A percentile compares a stretch with the other conserved stretches of the same genome.
These are phyloP conservation scores for Crassisporium funariophilum DNA, from an alignment of 768 basidiomycete genomes.

Conservation along the genomic window DNA sequence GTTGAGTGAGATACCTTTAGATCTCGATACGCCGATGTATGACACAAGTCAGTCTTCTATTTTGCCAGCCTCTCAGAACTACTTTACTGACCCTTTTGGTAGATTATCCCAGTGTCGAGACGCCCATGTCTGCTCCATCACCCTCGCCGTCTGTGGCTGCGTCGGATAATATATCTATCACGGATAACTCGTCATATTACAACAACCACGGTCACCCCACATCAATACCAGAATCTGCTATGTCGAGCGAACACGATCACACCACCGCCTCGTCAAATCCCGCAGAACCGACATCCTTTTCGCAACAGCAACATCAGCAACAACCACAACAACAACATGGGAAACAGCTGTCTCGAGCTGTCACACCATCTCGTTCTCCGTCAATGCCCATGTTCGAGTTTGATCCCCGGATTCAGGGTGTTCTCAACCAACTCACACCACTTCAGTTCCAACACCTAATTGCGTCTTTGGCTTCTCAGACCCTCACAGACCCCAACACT, in stretches of 20 bases:
- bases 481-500: slow-evolving; percentile 29
- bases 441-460: slow-evolving; percentile 61
- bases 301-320: slow-evolving; percentile 5
- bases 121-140: slow-evolving; percentile 41
- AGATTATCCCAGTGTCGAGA: slow-evolving; percentile 52
- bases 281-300: slow-evolving; percentile 1
- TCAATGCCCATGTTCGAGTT: slow-evolving; percentile 31
- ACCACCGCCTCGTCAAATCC: slow-evolving; percentile 7
- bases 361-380: slow-evolving; percentile 23
- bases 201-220: slow-evolving; percentile 5
- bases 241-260: neutral
- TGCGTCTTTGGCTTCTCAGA: slow-evolving; percentile 41
- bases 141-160: slow-evolving; percentile 35
- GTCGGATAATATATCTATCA: slow-evolving; percentile 30
- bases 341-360: slow-evolving; percentile 19
- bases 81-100: slow-evolving; percentile 9
- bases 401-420: slow-evolving; percentile 48
- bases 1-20: slow-evolving; percentile 21
- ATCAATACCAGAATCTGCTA: slow-evolving; percentile 4
- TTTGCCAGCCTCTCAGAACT: slow-evolving; percentile 8
- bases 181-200: slow-evolving; percentile 13
- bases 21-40: slow-evolving; percentile 13
- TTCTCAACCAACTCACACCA: slow-evolving; percentile 56
- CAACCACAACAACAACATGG: slow-evolving; percentile 20
- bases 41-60: slow-evolving; percentile 16